These are phyloP conservation scores for Fusarium keratoplasticum DNA, from an alignment of 2,329 filamentous ascomycete genomes.

Conservation along the genomic window DNA sequence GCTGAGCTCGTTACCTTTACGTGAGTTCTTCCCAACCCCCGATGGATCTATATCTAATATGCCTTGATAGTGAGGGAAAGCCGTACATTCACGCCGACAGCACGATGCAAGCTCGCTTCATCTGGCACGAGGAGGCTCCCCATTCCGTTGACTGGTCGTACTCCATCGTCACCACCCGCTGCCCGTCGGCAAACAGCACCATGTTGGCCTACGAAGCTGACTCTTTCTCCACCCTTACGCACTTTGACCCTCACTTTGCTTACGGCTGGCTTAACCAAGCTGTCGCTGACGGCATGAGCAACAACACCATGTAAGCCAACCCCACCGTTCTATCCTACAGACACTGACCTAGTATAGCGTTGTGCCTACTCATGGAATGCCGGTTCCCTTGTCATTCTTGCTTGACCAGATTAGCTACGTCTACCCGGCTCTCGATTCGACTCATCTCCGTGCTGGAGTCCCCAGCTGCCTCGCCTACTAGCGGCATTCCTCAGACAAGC, in stretches of 20 bases:
- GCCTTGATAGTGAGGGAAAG: background rate
- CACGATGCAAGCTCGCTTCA: background rate
- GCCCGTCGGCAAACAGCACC: background rate
- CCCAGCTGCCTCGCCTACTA: background rate
- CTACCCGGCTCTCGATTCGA: background rate
- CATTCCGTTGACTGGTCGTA: background rate
- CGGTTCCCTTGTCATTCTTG: background rate
- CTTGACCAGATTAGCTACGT: background rate
- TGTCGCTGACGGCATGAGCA: background rate
- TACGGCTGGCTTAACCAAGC: background rate
- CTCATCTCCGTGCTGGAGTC: background rate
- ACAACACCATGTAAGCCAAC: background rate
- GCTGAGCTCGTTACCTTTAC: background rate
- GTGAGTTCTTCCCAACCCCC: background rate
- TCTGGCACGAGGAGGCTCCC: background rate
- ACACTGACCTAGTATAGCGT: background rate
- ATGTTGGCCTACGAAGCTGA: background rate
- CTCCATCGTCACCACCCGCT: background rate
- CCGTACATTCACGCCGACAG: background rate
- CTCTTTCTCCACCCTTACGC: background rate
- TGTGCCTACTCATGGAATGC: background rate
- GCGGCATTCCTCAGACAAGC: rapidly evolving
- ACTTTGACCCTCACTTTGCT: background rate
- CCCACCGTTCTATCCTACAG: background rate
- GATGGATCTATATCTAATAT: background rate